Evolutionary conservation across 1,139 yeast species (phyloP).

Genomic region (Spencermartinsiella ligniputridi): DNA sequence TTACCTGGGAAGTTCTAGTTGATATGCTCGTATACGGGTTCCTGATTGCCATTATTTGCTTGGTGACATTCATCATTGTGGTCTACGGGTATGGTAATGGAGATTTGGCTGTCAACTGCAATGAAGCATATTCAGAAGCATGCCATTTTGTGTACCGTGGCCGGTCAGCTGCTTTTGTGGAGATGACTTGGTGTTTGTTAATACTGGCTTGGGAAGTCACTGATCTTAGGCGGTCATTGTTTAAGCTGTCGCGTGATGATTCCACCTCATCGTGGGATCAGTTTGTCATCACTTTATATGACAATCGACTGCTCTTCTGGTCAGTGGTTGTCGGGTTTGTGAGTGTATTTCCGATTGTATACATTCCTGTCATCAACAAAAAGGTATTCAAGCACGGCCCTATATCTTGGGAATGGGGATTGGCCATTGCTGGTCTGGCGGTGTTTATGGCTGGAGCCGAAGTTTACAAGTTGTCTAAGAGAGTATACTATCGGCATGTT

Average conservation of each 20-base stretch:
- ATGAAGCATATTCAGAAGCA: constrained; percentile 40
- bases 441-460: constrained; percentile 62
- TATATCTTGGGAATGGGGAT: constrained; percentile 81
- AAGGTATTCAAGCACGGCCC: constrained; percentile 72
- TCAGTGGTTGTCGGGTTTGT: constrained; percentile 68
- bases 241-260: constrained; percentile 26
- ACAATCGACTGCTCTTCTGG: constrained; percentile 77
- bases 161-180: constrained; percentile 76
- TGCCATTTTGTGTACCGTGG: constrained; percentile 73
- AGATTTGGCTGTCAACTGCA: constrained; percentile 62
- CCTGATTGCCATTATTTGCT: constrained; percentile 69
- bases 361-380: constrained; percentile 80
- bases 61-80: constrained; percentile 60
- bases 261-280: constrained; percentile 1
- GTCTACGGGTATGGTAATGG: constrained; percentile 63
- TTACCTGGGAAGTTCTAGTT: constrained; percentile 63
- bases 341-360: constrained; percentile 76
- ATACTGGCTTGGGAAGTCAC: constrained; percentile 88
- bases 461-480: constrained; percentile 61
- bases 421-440: constrained; percentile 60
- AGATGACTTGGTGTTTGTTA: constrained; percentile 88
- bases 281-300: constrained; percentile 27
- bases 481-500: constrained; percentile 42
- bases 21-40: constrained; percentile 77
- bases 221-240: constrained; percentile 69